A percentile compares a stretch with the other conserved stretches of the same genome.
These are phyloP conservation scores for Alternaria ventricosa DNA, from an alignment of 2,329 filamentous ascomycete species.

Conservation along the genomic window DNA sequence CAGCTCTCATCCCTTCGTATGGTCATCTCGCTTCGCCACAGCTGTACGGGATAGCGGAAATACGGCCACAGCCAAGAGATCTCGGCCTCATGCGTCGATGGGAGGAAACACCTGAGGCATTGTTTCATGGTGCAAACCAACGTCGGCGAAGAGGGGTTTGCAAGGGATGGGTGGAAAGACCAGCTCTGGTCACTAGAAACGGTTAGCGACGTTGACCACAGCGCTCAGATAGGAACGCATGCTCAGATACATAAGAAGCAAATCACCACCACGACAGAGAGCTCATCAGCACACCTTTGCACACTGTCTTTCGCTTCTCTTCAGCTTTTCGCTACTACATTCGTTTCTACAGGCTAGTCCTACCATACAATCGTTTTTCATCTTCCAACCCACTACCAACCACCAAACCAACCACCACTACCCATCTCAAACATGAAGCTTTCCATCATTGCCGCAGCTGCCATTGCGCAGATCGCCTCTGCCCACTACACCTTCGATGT, in stretches of 20 bases:
- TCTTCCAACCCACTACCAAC: conserved; percentile 1
- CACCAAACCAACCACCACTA: not conserved
- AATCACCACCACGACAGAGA: not conserved
- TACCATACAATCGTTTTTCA: conserved; percentile 4
- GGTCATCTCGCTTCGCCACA: conserved; percentile 10
- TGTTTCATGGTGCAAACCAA: not conserved
- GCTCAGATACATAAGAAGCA: conserved; percentile 5
- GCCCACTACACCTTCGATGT: conserved; percentile 38
- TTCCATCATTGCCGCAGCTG: conserved; percentile 21
- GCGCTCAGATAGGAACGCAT: not conserved
- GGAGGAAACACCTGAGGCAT: not conserved
- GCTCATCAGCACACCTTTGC: conserved; percentile 5
- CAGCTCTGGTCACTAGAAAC: not conserved
- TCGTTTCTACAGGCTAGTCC: conserved; percentile 13
- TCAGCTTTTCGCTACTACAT: conserved; percentile 9
- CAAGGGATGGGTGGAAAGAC: not conserved
- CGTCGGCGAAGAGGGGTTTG: not conserved
- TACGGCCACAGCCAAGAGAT: conserved; percentile 2
- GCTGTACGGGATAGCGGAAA: not conserved
- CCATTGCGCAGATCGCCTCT: conserved; percentile 20
- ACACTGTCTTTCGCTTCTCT: conserved; percentile 6
- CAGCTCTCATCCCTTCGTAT: not conserved
- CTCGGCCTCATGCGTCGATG: not conserved
- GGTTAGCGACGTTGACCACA: not conserved
- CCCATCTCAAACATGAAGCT: conserved; percentile 27